Conservation (phyloP, 805 yeast species). For the Torulaspora microellipsoides region DNA sequence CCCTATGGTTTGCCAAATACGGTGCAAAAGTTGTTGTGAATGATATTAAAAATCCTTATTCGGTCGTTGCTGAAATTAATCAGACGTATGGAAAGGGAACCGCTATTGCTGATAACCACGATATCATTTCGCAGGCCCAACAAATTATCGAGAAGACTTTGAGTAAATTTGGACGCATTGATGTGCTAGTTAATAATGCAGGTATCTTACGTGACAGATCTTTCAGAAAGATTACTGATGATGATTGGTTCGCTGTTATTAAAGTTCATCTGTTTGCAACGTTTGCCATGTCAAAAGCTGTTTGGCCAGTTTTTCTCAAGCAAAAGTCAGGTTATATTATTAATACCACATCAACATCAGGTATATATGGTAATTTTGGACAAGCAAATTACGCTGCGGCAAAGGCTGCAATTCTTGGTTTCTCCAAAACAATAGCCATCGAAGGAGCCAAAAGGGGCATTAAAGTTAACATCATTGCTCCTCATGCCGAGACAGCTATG, state of each 20-base stretch:
- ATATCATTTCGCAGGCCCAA: conserved; percentile 71
- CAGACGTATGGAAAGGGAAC: conserved; percentile 60
- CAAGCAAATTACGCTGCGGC: conserved; percentile 96
- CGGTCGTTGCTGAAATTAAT: conserved; percentile 68
- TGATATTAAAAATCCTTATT: conserved; percentile 72
- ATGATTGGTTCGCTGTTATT: conserved; percentile 76
- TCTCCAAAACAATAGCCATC: conserved; percentile 79
- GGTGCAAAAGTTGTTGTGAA: conserved; percentile 96
- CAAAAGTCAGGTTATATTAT: conserved; percentile 78
- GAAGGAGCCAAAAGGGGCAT: conserved; percentile 84
- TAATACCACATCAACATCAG: conserved; percentile 92
- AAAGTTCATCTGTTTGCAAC: conserved; percentile 83
- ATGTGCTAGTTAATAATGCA: conserved; percentile 86
- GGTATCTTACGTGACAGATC: conserved; percentile 91
- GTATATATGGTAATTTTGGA: conserved; percentile 96
- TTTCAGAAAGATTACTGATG: conserved; percentile 75
- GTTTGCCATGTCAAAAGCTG: conserved; percentile 74
- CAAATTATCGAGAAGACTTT: conserved; percentile 74
- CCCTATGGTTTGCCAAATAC: conserved; percentile 74
- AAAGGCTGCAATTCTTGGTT: conserved; percentile 81
- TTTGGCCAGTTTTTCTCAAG: conserved; percentile 84
- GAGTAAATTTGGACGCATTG: conserved; percentile 73
- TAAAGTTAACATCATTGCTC: conserved; percentile 80
- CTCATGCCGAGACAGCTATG: conserved; percentile 98
- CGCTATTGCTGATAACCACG: conserved; percentile 81